Evolutionary conservation across 2,329 filamentous ascomycete species (phyloP).

Genomic region (Aspergillus pseudoterreus): DNA sequence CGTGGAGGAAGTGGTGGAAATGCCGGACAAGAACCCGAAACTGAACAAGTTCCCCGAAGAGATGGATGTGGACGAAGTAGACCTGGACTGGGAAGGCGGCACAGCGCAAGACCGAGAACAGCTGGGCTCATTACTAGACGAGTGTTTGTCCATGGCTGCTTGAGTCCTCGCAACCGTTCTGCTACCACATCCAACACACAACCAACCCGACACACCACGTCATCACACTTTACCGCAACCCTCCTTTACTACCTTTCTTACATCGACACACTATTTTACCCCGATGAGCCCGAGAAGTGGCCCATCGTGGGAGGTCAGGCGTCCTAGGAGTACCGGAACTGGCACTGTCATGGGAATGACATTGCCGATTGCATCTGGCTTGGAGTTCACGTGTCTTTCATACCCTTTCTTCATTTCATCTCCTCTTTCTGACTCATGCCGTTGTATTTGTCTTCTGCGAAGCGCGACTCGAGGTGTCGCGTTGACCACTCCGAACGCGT

Average conservation of each 20-base stretch:
- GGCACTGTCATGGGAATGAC: slow-evolving; percentile 12
- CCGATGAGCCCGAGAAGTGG: slow-evolving; percentile 3
- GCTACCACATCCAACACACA: slow-evolving; percentile 6
- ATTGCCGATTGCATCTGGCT: slow-evolving; percentile 24
- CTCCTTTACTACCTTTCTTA: background rate
- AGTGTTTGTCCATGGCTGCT: slow-evolving; percentile 40
- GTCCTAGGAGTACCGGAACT: slow-evolving; percentile 25
- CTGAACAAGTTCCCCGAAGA: slow-evolving; percentile 25
- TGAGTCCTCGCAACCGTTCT: slow-evolving; percentile 21
- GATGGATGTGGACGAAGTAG: slow-evolving; percentile 40
- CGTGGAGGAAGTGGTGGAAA: slow-evolving; percentile 20
- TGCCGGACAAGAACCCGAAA: slow-evolving; percentile 18
- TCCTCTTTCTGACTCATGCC: background rate
- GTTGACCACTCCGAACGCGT: too few relatives aligned
- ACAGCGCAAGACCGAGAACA: slow-evolving; percentile 34
- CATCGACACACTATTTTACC: background rate
- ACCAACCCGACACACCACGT: background rate
- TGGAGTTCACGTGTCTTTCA: slow-evolving; percentile 21
- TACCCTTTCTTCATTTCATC: slow-evolving; percentile 10
- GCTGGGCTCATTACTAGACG: slow-evolving; percentile 36
- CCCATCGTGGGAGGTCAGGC: slow-evolving; percentile 23
- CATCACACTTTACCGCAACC: background rate
- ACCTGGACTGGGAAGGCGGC: slow-evolving; percentile 39
- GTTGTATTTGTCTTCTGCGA: background rate
- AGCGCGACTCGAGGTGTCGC: too few relatives aligned